Evolutionary conservation across 257 asterid genomes (phyloP).

Genomic region (Avicennia marina): DNA sequence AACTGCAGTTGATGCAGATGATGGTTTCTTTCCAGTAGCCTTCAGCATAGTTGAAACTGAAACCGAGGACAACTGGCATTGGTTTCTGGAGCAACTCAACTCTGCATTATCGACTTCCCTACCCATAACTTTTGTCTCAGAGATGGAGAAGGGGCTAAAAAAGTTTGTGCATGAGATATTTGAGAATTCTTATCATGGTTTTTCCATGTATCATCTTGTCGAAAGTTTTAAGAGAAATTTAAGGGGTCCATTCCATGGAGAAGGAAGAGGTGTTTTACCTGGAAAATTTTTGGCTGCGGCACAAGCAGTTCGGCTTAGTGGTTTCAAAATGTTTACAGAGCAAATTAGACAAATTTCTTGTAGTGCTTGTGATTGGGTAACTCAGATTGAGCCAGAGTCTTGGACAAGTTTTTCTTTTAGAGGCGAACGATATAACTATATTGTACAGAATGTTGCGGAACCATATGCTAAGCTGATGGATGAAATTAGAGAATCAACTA

Average conservation of each 20-base stretch:
- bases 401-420: constrained; percentile 57
- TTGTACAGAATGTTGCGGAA: constrained; percentile 62
- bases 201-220: constrained; percentile 75
- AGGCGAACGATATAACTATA: constrained; percentile 67
- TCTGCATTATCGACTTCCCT: constrained; percentile 45
- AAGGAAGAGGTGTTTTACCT: constrained; percentile 75
- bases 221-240: constrained; percentile 73
- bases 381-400: constrained; percentile 58
- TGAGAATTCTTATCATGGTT: constrained; percentile 64
- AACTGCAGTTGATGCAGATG: constrained; percentile 79
- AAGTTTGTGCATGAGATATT: constrained; percentile 47
- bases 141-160: constrained; percentile 65
- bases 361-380: constrained; percentile 65
- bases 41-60: constrained; percentile 70
- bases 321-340: constrained; percentile 53
- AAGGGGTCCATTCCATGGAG: constrained; percentile 79
- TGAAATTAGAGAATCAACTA: constrained; percentile 59
- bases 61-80: constrained; percentile 62
- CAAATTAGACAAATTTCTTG: constrained; percentile 63
- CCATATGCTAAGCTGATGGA: constrained; percentile 57
- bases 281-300: constrained; percentile 68
- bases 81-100: constrained; percentile 81
- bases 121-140: constrained; percentile 71
- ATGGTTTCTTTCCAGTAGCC: constrained; percentile 78
- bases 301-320: constrained; percentile 50